Conservation (phyloP, 1,139 yeast species). For the Pneumocystis sp. region DNA sequence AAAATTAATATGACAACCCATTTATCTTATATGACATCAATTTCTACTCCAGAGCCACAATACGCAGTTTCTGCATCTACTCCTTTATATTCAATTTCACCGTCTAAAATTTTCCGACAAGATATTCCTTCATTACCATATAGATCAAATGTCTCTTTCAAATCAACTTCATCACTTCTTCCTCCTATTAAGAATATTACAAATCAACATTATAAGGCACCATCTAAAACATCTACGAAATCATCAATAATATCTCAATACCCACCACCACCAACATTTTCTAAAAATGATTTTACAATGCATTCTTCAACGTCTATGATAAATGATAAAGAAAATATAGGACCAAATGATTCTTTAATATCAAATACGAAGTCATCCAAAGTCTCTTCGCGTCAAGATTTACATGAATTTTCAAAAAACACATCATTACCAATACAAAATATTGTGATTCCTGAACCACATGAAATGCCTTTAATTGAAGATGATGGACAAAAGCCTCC, state of each 20-base stretch:
- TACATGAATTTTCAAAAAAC: not conserved
- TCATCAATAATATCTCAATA: not conserved
- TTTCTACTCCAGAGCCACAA: not conserved
- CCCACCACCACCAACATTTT: not conserved
- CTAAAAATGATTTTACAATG: not conserved
- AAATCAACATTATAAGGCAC: not conserved
- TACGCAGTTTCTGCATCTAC: not conserved
- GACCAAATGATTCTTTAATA: not conserved
- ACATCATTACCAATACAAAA: not conserved
- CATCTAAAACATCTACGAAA: not conserved
- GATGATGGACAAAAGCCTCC: constrained; percentile 64
- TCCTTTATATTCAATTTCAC: not conserved
- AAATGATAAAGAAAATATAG: not conserved
- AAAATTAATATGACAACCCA: not conserved
- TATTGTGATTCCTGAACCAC: constrained; percentile 1
- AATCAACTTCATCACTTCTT: not conserved
- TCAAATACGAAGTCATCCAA: not conserved
- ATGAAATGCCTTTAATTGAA: constrained; percentile 2
- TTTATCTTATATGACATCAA: not conserved
- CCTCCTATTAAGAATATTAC: not conserved
- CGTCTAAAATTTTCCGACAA: not conserved
- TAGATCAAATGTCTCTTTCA: not conserved
- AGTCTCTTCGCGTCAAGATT: not conserved
- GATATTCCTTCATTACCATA: not conserved
- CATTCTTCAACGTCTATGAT: not conserved